Evolutionary conservation across 2,329 filamentous ascomycete genomes (phyloP), one percentile per base, ranked within the genome.

Genomic region (Pseudogymnoascus sp.): DNA sequence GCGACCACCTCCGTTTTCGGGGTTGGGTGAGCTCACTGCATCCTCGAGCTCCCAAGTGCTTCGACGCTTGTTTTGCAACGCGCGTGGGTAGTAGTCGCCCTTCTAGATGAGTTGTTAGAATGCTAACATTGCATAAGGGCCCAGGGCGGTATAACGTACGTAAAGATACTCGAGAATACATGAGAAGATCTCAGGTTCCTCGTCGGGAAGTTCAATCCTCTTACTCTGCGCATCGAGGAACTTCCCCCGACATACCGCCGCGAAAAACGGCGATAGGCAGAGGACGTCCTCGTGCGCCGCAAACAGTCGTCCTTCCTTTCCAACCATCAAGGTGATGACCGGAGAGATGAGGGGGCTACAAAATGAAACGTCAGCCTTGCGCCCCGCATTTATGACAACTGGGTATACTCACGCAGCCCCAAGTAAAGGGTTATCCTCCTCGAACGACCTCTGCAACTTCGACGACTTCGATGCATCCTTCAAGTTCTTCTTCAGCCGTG

Each of bases 141-240:
- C 10, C 8, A 34, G 10, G 5, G 14, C 34, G 50, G 28, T 36
- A 21, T 56, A 56, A 36, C 50, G 10, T 56, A 56, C 50, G 88
- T 97, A 97, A 69, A 97, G 86, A 77, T 93, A 97, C 81, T 97
- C 93, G 79, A 97, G 91, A 72, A 97, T 82, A 73, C 89, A 93
- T 75, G 91, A 96, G 78, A 97, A 90, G 76, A 96, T 85, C 81
- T 96, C 92, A 70, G 93, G 91, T 81, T 96, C 91, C 83, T 90
- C 89, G 72, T 85, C 81, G 68, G 81, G 81, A 73, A 84, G 89
- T 81, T 81, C 89, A 81, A 85, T 88, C 77, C 85, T 91, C 85
- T 85, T 90, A 84, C 81, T 90, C 87, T 83, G 86, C 79, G 78
- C 83, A 74, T 89, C 88, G 76, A 88, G 84, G 79, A 89, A 89